Percentiles rank a stretch among this genome's conserved stretches.
phyloP scores from a whole-genome alignment of 805 yeast species.

The Middelhovenomyces tepae region DNA sequence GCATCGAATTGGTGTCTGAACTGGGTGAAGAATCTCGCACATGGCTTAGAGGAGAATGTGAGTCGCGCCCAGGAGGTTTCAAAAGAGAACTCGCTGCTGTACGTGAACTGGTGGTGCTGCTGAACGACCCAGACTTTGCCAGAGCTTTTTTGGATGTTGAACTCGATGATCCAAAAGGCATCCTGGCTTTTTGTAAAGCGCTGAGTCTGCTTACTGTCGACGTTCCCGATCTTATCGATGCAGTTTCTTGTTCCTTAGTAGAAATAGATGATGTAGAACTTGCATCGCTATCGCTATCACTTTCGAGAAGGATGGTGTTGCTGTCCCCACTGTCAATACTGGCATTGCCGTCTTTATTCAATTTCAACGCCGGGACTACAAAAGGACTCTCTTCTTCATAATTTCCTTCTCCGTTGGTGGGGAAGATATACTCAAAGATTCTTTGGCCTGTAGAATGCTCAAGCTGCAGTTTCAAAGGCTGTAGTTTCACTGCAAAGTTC shows the following conservation, averaged over 20 bases:
- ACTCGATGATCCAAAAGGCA: too few species aligned
- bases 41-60: too few species aligned
- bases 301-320: conserved; percentile 12
- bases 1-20: too few species aligned
- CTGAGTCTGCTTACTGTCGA: too few species aligned
- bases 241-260: too few species aligned
- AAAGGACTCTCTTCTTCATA: conserved; percentile 19
- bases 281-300: conserved; percentile 11
- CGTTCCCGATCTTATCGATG: too few species aligned
- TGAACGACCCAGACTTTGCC: too few species aligned
- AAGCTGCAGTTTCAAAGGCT: conserved; percentile 62
- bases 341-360: conserved; percentile 7
- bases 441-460: conserved; percentile 63
- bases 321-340: conserved; percentile 12
- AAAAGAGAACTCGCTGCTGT: too few species aligned
- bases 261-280: conserved; percentile 6
- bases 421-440: conserved; percentile 63
- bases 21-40: too few species aligned
- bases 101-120: too few species aligned
- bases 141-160: background rate
- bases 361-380: conserved; percentile 12
- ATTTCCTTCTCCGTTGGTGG: conserved; percentile 32
- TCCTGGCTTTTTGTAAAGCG: too few species aligned
- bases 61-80: too few species aligned
- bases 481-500: conserved; percentile 47